Conservation (phyloP, 257 asterid species). For the Nicotiana obtusifolia region DNA sequence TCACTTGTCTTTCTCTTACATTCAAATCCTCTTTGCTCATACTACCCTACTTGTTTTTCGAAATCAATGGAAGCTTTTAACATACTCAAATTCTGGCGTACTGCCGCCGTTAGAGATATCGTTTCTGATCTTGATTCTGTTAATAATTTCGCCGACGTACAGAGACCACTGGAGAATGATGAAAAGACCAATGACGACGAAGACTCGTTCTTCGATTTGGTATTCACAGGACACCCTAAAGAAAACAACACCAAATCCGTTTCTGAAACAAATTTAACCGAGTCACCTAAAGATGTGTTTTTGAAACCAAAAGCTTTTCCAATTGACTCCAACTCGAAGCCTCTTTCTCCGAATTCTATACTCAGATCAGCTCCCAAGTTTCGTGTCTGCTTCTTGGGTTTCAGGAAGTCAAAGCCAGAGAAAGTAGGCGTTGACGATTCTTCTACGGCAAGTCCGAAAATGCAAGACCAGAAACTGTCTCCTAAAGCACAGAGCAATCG, state of each 20-base stretch:
- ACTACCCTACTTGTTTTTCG: too few relatives aligned
- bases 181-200: constrained; percentile 43
- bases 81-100: constrained; percentile 38
- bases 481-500: constrained; percentile 28
- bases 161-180: constrained; percentile 22
- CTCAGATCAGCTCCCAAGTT: constrained; percentile 60
- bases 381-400: constrained; percentile 44
- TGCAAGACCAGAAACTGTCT: constrained; percentile 18
- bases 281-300: constrained; percentile 40
- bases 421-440: constrained; percentile 20
- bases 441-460: constrained; percentile 1
- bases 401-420: constrained; percentile 42
- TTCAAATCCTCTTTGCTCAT: neutral
- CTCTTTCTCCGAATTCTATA: constrained; percentile 42
- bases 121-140: neutral
- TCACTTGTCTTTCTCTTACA: too few relatives aligned
- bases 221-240: constrained; percentile 15
- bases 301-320: constrained; percentile 20
- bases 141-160: neutral
- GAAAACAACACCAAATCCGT: neutral
- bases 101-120: neutral
- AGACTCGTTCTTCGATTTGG: constrained; percentile 79
- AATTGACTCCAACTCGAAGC: constrained; percentile 17
- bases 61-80: constrained; percentile 48
- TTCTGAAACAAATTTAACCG: neutral